Evolutionary conservation across 2,329 filamentous ascomycete genomes (phyloP).

Genomic region (Fusarium sp.): DNA sequence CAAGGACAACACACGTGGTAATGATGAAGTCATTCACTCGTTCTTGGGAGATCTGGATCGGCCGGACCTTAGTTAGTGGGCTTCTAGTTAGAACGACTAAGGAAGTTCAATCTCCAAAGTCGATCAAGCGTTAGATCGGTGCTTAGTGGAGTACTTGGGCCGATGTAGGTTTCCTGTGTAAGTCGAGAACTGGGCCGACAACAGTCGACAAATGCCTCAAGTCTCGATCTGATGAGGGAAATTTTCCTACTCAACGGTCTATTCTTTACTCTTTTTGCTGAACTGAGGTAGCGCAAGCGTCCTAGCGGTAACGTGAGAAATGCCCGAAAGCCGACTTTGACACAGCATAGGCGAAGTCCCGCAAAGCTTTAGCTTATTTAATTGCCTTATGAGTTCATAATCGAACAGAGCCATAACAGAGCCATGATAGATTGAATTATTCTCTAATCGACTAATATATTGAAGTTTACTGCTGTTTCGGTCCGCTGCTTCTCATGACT

Average conservation of each 20-base stretch:
- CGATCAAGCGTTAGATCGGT: slow-evolving; percentile 16
- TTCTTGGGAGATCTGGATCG: slow-evolving; percentile 17
- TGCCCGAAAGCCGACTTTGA: no score
- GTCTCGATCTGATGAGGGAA: slow-evolving; percentile 17
- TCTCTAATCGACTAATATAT: no score
- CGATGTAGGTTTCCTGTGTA: slow-evolving; percentile 3
- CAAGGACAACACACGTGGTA: slow-evolving; percentile 24
- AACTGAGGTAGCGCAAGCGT: neutral
- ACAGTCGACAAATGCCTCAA: slow-evolving; percentile 28
- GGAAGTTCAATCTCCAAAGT: slow-evolving; percentile 2
- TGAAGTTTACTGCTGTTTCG: neutral
- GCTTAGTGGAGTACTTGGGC: slow-evolving; percentile 3
- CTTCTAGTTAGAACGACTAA: slow-evolving; percentile 1
- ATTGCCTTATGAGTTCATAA: no score
- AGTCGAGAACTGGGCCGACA: slow-evolving; percentile 4
- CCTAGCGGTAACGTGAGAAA: neutral
- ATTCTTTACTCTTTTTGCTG: neutral
- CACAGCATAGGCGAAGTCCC: no score
- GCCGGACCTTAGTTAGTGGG: neutral
- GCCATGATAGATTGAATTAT: no score
- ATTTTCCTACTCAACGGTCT: neutral
- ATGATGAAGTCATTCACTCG: slow-evolving; percentile 31
- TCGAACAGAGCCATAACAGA: no score
- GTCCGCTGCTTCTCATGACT: neutral
- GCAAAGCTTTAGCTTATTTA: no score